These are phyloP conservation scores for Trichophyton schoenleinii DNA, from an alignment of 2,329 filamentous ascomycete genomes.

Conservation along the genomic window DNA sequence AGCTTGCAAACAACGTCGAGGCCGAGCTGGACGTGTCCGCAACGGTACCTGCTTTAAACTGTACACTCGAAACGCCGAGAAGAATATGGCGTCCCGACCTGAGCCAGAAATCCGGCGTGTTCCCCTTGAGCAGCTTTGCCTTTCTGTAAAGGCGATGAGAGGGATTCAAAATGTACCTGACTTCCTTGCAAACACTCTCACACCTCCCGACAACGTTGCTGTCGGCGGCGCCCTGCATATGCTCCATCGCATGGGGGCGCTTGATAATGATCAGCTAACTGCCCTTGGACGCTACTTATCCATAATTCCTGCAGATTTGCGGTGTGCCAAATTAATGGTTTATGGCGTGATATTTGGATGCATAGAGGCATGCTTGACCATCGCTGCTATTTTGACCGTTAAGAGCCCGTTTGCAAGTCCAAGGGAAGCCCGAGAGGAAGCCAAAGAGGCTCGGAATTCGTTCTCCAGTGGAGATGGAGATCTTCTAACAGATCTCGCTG, in stretches of 20 bases:
- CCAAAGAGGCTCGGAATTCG: conserved; percentile 58
- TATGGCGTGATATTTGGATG: conserved; percentile 91
- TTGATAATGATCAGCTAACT: conserved; percentile 76
- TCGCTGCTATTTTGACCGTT: conserved; percentile 83
- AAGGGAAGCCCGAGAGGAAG: conserved; percentile 67
- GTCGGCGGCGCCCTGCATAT: conserved; percentile 74
- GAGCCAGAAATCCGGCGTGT: conserved; percentile 91
- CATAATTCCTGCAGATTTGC: conserved; percentile 84
- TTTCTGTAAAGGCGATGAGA: conserved; percentile 84
- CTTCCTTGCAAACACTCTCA: conserved; percentile 77
- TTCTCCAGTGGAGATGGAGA: conserved; percentile 76
- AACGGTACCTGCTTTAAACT: conserved; percentile 91
- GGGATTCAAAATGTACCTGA: conserved; percentile 66
- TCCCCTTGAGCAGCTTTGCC: conserved; percentile 82
- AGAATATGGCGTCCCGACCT: conserved; percentile 71
- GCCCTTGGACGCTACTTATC: conserved; percentile 86
- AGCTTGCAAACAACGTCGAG: conserved; percentile 85
- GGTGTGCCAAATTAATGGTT: conserved; percentile 88
- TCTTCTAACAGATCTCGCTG: conserved; percentile 71
- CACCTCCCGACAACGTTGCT: conserved; percentile 71
- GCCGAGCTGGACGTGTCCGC: conserved; percentile 83
- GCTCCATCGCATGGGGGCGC: conserved; percentile 71
- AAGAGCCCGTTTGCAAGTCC: conserved; percentile 79
- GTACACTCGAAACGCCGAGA: conserved; percentile 74
- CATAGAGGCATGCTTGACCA: conserved; percentile 73